A percentile compares a stretch with the other conserved stretches of the same genome.
phyloP scores from a whole-genome alignment of 352 stramenopile genomes.

The Phytophthora citricola region DNA sequence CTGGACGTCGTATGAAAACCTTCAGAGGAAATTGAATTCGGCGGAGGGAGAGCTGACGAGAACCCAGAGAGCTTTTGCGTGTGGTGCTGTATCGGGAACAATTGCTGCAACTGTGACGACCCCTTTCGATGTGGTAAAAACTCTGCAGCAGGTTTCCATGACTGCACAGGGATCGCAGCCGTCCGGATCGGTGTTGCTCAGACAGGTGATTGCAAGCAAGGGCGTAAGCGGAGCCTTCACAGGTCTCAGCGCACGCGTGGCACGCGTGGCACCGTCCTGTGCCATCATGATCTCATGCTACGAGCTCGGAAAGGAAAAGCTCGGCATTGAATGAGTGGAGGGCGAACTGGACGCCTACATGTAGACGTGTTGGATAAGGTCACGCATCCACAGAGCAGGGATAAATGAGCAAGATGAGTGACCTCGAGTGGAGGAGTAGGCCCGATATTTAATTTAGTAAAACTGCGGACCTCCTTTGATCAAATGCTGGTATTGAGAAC shows the following conservation, averaged over 20 bases:
- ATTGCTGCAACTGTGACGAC: slow-evolving; percentile 93
- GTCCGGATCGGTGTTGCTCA: slow-evolving; percentile 50
- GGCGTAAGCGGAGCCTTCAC: slow-evolving; percentile 66
- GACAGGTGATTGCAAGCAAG: slow-evolving; percentile 56
- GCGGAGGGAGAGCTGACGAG: slow-evolving; percentile 42
- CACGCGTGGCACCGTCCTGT: slow-evolving; percentile 77
- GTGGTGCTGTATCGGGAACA: slow-evolving; percentile 85
- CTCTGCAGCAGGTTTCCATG: slow-evolving; percentile 82
- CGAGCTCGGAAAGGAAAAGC: slow-evolving; percentile 78
- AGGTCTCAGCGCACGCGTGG: slow-evolving; percentile 67
- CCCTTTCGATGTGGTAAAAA: slow-evolving; percentile 97
- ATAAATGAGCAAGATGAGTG: slow-evolving; percentile 17
- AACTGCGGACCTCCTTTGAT: slow-evolving; percentile 13
- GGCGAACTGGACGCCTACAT: neutral
- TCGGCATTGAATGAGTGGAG: slow-evolving; percentile 54
- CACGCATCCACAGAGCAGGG: slow-evolving; percentile 17
- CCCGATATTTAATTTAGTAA: slow-evolving; percentile 35
- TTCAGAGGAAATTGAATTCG: slow-evolving; percentile 44
- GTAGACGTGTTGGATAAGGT: neutral
- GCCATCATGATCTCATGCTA: slow-evolving; percentile 92
- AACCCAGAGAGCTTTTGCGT: slow-evolving; percentile 81
- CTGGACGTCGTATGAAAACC: slow-evolving; percentile 92
- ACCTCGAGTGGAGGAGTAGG: slow-evolving; percentile 1
- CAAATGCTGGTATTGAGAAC: neutral
- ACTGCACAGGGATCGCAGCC: slow-evolving; percentile 39